phyloP scores from a whole-genome alignment of 805 yeast genomes.

The Schwanniomyces vanrijiae region DNA sequence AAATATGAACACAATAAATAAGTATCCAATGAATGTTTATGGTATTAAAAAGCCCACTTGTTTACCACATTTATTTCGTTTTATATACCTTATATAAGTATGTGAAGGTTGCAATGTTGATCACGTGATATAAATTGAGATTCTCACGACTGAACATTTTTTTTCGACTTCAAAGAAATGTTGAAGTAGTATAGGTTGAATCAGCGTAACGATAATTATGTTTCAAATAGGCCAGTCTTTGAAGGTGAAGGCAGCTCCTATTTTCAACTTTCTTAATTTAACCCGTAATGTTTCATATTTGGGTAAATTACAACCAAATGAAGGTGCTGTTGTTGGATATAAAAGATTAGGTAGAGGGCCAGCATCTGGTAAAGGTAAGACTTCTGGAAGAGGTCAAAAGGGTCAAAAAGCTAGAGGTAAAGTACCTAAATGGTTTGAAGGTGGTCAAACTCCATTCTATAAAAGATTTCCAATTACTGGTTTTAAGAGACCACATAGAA shows the following conservation, averaged over 20 bases:
- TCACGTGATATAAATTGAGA: slow-evolving; percentile 1
- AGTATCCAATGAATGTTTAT: no score
- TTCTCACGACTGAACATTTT: not conserved
- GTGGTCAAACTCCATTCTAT: slow-evolving; percentile 96
- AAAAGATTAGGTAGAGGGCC: slow-evolving; percentile 96
- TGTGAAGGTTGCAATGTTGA: not conserved
- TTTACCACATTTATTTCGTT: no score
- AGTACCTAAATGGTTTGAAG: slow-evolving; percentile 93
- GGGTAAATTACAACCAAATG: slow-evolving; percentile 57
- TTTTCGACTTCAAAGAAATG: slow-evolving; percentile 1
- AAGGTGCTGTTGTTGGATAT: slow-evolving; percentile 57
- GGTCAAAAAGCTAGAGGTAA: slow-evolving; percentile 97
- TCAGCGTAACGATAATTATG: slow-evolving; percentile 3
- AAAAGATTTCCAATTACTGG: slow-evolving; percentile 87
- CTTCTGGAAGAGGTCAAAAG: slow-evolving; percentile 96
- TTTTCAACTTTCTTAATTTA: slow-evolving; percentile 2
- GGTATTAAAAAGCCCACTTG: no score
- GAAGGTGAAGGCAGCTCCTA: slow-evolving; percentile 2
- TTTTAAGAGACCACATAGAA: slow-evolving; percentile 64
- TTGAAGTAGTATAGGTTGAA: not conserved
- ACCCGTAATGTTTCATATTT: slow-evolving; percentile 46
- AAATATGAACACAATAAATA: no score
- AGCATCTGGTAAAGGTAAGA: slow-evolving; percentile 88
- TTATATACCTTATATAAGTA: not conserved
- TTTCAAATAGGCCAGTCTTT: slow-evolving; percentile 7